Evolutionary conservation across 257 asterid species (phyloP).

Genomic region (Capsicum chinense): DNA sequence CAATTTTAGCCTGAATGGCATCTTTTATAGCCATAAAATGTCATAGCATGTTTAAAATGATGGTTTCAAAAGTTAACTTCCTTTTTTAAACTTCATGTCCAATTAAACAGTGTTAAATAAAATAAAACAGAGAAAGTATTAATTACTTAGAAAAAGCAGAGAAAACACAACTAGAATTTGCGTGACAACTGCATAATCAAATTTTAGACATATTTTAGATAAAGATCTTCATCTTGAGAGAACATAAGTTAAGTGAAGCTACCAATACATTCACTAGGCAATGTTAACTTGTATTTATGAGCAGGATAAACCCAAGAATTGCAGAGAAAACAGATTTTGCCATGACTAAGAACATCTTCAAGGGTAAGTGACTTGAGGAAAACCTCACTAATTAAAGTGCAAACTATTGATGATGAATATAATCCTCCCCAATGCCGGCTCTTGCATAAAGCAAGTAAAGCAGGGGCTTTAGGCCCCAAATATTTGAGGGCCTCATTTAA

Average conservation of each 20-base stretch:
- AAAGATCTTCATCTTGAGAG: not conserved
- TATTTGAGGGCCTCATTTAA: too few species aligned
- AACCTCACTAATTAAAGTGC: too few species aligned
- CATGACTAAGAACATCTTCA: too few species aligned
- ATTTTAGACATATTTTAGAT: slow-evolving; percentile 14
- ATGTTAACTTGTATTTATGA: not conserved
- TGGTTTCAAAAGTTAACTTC: not conserved
- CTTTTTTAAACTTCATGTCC: not conserved
- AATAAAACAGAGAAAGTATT: not conserved
- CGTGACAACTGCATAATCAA: not conserved
- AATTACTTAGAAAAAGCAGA: not conserved
- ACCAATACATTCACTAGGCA: slow-evolving; percentile 14
- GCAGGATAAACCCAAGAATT: too few species aligned
- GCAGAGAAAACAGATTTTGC: too few species aligned
- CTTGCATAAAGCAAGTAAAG: too few species aligned
- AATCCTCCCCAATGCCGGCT: too few species aligned
- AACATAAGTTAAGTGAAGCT: not conserved
- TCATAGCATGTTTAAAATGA: not conserved
- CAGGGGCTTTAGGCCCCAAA: too few species aligned
- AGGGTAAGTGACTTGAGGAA: too few species aligned
- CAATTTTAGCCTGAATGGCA: not conserved
- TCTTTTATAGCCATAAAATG: not conserved
- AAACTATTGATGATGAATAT: too few species aligned
- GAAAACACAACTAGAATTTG: not conserved
- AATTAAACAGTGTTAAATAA: not conserved